Conservation (phyloP, 1,139 yeast species). For the Hyphopichia fennica region DNA sequence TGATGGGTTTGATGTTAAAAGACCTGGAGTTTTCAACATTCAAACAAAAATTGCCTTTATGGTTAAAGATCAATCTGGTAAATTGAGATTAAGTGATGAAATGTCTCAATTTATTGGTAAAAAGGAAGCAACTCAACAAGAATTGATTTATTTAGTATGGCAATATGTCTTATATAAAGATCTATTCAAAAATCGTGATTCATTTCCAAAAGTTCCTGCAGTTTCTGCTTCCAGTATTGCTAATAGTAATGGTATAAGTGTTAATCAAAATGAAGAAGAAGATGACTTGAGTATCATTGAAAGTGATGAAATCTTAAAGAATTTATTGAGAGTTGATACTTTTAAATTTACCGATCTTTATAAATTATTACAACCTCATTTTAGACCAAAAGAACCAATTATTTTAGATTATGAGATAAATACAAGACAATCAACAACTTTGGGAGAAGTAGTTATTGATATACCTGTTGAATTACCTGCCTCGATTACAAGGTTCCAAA, state of each 20-base stretch:
- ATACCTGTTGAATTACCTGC: slow-evolving; percentile 62
- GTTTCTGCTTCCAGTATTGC: slow-evolving; percentile 24
- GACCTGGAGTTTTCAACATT: slow-evolving; percentile 71
- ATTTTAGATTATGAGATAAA: slow-evolving; percentile 70
- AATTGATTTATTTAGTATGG: slow-evolving; percentile 82
- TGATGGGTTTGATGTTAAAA: slow-evolving; percentile 86
- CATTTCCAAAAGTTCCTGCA: slow-evolving; percentile 38
- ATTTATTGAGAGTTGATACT: slow-evolving; percentile 51
- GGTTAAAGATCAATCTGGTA: slow-evolving; percentile 68
- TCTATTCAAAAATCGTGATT: slow-evolving; percentile 48
- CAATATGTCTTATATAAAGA: slow-evolving; percentile 80
- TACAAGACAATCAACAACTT: slow-evolving; percentile 72
- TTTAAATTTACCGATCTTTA: slow-evolving; percentile 75
- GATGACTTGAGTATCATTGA: slow-evolving; percentile 50
- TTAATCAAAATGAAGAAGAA: slow-evolving; percentile 24
- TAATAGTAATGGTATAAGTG: slow-evolving; percentile 11
- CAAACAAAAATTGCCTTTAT: slow-evolving; percentile 74
- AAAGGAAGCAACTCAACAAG: slow-evolving; percentile 81
- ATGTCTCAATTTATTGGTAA: slow-evolving; percentile 73
- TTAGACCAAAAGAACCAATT: slow-evolving; percentile 78
- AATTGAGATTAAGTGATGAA: slow-evolving; percentile 59
- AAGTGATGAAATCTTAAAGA: slow-evolving; percentile 66
- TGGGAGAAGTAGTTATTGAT: slow-evolving; percentile 81
- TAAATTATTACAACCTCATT: slow-evolving; percentile 58
- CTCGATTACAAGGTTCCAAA: slow-evolving; percentile 39